A percentile compares a stretch with the other conserved stretches of the same genome.
Evolutionary conservation across 2,329 filamentous ascomycete species (phyloP).

Genomic region (Aspergillus neoniger): DNA sequence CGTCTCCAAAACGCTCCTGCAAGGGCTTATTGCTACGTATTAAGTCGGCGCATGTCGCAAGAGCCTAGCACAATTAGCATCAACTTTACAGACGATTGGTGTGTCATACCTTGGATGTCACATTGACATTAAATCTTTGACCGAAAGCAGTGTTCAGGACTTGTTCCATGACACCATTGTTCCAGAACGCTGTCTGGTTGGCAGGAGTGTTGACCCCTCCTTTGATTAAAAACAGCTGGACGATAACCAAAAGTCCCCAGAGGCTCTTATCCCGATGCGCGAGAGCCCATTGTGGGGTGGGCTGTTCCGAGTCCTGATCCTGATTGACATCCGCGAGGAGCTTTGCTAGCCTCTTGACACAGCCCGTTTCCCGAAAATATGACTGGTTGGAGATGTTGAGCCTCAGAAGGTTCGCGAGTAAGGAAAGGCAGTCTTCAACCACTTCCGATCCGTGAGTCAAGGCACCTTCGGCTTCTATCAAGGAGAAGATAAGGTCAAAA

Average conservation of each 20-base stretch:
- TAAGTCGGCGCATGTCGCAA: constrained; percentile 82
- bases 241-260: constrained; percentile 82
- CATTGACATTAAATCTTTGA: constrained; percentile 68
- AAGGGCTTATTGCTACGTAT: constrained; percentile 77
- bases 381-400: constrained; percentile 91
- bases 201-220: constrained; percentile 78
- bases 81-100: constrained; percentile 21
- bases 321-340: constrained; percentile 65
- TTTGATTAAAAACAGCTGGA: constrained; percentile 79
- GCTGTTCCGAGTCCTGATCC: constrained; percentile 56
- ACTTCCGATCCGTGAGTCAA: constrained; percentile 79
- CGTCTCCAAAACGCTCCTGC: constrained; percentile 86
- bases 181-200: constrained; percentile 85
- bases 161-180: constrained; percentile 75
- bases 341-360: constrained; percentile 69
- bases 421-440: constrained; percentile 88
- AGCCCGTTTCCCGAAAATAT: constrained; percentile 87
- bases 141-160: constrained; percentile 83
- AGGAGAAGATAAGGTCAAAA: constrained; percentile 80
- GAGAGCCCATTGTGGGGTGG: constrained; percentile 72
- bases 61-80: constrained; percentile 56
- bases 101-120: constrained; percentile 71
- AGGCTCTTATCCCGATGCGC: constrained; percentile 84
- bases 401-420: constrained; percentile 84
- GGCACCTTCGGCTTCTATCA: constrained; percentile 80